These are phyloP conservation scores for Carex myosuroides DNA, from an alignment of 176 grass and related monocot species.

Conservation along the genomic window DNA sequence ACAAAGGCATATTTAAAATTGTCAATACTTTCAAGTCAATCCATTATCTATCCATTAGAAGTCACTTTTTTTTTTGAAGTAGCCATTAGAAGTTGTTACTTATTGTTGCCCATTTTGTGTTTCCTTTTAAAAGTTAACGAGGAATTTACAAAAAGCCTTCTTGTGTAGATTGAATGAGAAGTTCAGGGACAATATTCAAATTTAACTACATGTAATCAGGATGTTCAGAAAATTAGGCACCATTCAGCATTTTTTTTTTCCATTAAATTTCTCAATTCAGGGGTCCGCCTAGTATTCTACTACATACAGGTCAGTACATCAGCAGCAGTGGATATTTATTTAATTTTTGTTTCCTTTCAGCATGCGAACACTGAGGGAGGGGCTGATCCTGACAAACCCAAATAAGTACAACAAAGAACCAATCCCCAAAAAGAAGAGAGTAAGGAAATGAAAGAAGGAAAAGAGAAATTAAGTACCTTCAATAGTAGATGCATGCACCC, in stretches of 20 bases:
- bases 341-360: neutral
- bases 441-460: neutral
- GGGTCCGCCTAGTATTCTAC: neutral
- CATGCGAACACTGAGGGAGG: neutral
- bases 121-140: neutral
- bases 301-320: neutral
- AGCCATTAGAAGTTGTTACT: neutral
- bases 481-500: constrained; percentile 23
- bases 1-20: neutral
- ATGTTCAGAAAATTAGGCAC: neutral
- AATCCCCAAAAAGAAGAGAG: neutral
- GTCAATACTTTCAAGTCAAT: neutral
- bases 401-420: constrained; percentile 4
- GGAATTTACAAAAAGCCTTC: neutral
- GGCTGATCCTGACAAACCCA: neutral
- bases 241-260: neutral
- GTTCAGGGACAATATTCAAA: neutral
- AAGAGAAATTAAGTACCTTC: constrained; percentile 30
- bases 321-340: neutral
- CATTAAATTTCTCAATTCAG: neutral
- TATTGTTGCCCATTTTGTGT: neutral
- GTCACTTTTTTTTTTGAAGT: neutral
- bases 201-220: neutral
- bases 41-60: neutral
- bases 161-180: neutral